A percentile compares a stretch with the other conserved stretches of the same genome.
phyloP scores from a whole-genome alignment of 2,329 filamentous ascomycete genomes.

The Pleoardoris graminearum region DNA sequence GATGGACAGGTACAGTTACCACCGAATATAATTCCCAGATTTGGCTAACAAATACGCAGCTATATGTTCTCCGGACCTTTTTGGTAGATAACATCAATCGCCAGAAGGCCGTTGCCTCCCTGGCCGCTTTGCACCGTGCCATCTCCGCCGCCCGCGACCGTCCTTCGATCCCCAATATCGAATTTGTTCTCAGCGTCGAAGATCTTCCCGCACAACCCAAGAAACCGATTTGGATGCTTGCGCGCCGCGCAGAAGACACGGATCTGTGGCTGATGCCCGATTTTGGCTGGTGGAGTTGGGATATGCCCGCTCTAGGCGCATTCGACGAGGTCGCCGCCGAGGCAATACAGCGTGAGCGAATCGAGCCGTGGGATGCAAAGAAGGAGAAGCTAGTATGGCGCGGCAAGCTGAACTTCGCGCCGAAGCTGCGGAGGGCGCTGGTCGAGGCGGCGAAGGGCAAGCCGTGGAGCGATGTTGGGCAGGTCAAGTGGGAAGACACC shows the following conservation, averaged over 20 bases:
- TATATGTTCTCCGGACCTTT: conserved; percentile 37
- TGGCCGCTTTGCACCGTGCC: conserved; percentile 37
- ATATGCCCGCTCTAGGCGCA: conserved; percentile 37
- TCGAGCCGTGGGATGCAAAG: conserved; percentile 39
- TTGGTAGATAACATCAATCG: conserved; percentile 43
- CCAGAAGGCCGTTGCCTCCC: conserved; percentile 35
- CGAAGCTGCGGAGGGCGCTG: conserved; percentile 34
- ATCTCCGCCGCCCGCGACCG: conserved; percentile 27
- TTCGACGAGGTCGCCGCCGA: conserved; percentile 34
- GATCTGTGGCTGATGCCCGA: conserved; percentile 42
- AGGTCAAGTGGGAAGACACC: conserved; percentile 33
- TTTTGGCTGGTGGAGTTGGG: conserved; percentile 43
- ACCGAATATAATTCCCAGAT: neutral
- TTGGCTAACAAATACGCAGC: conserved; percentile 20
- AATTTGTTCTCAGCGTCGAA: conserved; percentile 40
- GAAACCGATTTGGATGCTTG: conserved; percentile 38
- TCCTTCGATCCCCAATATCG: conserved; percentile 36
- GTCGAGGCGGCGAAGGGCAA: conserved; percentile 36
- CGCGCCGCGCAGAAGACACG: conserved; percentile 36
- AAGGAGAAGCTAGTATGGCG: conserved; percentile 40
- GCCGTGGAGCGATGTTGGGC: conserved; percentile 38
- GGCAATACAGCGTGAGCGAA: conserved; percentile 29
- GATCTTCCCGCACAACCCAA: conserved; percentile 36
- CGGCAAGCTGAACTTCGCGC: conserved; percentile 38
- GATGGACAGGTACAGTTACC: conserved; percentile 32